Conservation (phyloP, 208 protist genomes). For the Acanthamoeba comandoni region DNA sequence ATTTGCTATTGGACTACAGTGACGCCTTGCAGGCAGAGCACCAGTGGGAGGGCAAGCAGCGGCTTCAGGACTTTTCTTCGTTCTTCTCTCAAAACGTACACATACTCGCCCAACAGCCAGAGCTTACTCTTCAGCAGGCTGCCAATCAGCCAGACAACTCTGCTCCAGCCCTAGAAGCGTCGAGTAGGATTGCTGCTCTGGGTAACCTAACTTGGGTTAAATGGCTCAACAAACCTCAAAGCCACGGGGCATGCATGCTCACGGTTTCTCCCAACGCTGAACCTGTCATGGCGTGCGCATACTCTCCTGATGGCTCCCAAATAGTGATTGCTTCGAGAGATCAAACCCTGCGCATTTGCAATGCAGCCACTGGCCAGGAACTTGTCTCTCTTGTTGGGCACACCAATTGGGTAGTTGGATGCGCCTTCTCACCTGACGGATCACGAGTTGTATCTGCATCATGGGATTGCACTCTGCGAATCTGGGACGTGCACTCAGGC, state of each 20-base stretch:
- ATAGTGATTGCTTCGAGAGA: constrained; percentile 79
- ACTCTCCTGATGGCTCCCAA: constrained; percentile 81
- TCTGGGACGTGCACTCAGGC: constrained; percentile 81
- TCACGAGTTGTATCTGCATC: constrained; percentile 71
- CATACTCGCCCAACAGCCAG: constrained; percentile 71
- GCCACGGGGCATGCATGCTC: constrained; percentile 61
- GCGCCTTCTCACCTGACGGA: constrained; percentile 47
- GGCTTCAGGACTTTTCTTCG: constrained; percentile 77
- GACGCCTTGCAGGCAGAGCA: constrained; percentile 46
- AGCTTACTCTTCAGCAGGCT: constrained; percentile 82
- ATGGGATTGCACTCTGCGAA: constrained; percentile 60
- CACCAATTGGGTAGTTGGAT: constrained; percentile 73
- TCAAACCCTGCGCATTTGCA: constrained; percentile 74
- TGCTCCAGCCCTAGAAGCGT: constrained; percentile 7
- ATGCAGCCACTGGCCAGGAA: constrained; percentile 67
- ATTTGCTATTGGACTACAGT: constrained; percentile 82
- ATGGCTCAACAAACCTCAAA: constrained; percentile 83
- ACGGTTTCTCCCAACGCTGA: constrained; percentile 73
- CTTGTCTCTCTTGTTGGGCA: constrained; percentile 77
- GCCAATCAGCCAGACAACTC: constrained; percentile 80
- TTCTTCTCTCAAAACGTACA: constrained; percentile 76
- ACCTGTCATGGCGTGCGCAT: constrained; percentile 57
- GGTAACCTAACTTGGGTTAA: constrained; percentile 72
- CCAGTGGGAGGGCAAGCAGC: constrained; percentile 5
- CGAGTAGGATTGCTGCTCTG: not conserved